Base-by-base conservation (phyloP, 1,284 basidiomycete species). In the Papiliotrema flavescens region DNA sequence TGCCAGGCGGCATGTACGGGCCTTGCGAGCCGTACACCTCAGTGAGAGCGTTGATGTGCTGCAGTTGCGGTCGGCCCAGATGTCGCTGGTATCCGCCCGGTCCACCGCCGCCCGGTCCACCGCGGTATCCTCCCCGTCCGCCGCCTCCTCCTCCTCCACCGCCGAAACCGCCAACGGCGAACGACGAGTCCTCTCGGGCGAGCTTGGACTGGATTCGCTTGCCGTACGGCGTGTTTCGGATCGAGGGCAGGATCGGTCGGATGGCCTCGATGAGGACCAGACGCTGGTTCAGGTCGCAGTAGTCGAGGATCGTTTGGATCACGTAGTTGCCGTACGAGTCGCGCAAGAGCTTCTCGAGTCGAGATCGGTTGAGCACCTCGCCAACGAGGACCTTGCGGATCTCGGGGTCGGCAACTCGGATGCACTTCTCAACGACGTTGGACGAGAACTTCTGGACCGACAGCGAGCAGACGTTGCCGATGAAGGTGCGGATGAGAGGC, bases 201-300 rank as follows among this genome's bases (percentile, higher is more conserved):
- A 97, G 81, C 79, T 96, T 96, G 80, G 91, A 93, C 78, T 96
- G 93, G 67, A 97, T 97, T 51, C 94, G 87, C 80, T 97, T 97
- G 67, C 93, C 93, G 69, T 97, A 97, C 3, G 93, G 93, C 4
- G 93, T 97, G 78, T 96, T 97, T 67, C 93, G 88, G 71, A 97
- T 96, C 61, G 96, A 82, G 2, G 91, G 93, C 28, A 97, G 82
- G 58, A 96, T 92, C n/a, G 94, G 94, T 51, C 93, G 88, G 71
- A 97, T 97, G 65, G 90, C 90, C 71, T 96, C 92, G 35, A 97
- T 90, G 41, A 97, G 85, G 22, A 77, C 71, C 75, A 79, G 86
- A 45, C 93, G 88, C 76, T 97, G 93, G 22, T 75, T 80, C 34
- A 91, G 87, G 65, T 96, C 93, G 48, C 94, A 92, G 64, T 96